A percentile compares a stretch with the other conserved stretches of the same genome.
These are phyloP conservation scores for Pelagophyceae sp. DNA, from an alignment of 352 stramenopile genomes.

Conservation along the genomic window DNA sequence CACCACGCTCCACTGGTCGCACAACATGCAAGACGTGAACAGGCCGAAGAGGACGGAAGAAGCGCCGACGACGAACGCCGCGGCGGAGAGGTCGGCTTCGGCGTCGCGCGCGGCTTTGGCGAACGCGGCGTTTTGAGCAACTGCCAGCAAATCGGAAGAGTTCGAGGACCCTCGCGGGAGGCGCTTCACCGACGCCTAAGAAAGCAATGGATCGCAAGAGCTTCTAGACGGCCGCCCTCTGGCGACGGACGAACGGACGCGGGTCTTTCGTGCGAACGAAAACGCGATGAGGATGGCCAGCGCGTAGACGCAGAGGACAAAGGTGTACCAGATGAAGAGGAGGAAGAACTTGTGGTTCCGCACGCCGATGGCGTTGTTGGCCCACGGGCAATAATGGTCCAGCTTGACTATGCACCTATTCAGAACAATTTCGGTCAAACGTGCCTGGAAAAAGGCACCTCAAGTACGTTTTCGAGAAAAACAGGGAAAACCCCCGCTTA, in stretches of 20 bases:
- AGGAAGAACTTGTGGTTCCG: slow-evolving; percentile 97
- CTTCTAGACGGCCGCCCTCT: too few species aligned
- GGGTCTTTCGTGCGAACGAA: slow-evolving; percentile 56
- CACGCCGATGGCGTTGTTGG: slow-evolving; percentile 98
- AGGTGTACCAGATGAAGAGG: slow-evolving; percentile 81
- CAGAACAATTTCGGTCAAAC: too few species aligned
- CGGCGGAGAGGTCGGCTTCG: slow-evolving; percentile 11
- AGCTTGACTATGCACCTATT: slow-evolving; percentile 98
- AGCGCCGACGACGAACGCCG: slow-evolving; percentile 69
- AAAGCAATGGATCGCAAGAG: too few species aligned
- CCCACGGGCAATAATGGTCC: slow-evolving; percentile 97
- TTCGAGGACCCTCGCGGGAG: slow-evolving; percentile 47
- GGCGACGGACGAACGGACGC: too few species aligned
- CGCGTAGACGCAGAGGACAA: slow-evolving; percentile 83
- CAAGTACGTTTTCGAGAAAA: too few species aligned
- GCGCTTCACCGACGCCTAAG: too few species aligned
- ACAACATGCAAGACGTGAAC: slow-evolving; percentile 97
- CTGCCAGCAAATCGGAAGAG: slow-evolving; percentile 44
- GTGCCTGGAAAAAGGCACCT: too few species aligned
- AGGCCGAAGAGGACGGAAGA: slow-evolving; percentile 88
- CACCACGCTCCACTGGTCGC: slow-evolving; percentile 94
- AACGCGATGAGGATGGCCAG: slow-evolving; percentile 74
- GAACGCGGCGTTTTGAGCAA: slow-evolving; percentile 42
- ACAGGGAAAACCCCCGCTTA: too few species aligned
- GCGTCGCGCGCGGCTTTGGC: neutral